Evolutionary conservation across 768 basidiomycete genomes (phyloP).

Genomic region (Strobilomyces echinocephalus): DNA sequence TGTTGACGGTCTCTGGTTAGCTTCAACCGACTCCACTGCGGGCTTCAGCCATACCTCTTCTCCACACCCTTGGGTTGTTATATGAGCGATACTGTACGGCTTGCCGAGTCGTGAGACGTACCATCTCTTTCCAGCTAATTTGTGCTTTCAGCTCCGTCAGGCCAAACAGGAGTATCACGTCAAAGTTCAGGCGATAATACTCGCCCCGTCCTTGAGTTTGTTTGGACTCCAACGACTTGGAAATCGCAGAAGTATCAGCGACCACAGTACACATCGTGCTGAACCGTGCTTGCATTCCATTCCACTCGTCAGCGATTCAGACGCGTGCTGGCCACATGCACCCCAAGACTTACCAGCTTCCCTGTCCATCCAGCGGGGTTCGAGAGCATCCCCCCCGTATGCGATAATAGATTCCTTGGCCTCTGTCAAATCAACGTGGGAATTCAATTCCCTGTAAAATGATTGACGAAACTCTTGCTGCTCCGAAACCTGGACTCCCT

Average conservation of each 20-base stretch:
- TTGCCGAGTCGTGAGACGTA: no score
- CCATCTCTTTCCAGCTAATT: slow-evolving; percentile 37
- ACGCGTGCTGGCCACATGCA: no score
- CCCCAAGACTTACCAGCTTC: slow-evolving; percentile 8
- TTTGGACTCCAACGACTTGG: background rate
- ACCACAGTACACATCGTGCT: slow-evolving; percentile 9
- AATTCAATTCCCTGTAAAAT: background rate
- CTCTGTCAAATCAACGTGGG: background rate
- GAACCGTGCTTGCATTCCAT: slow-evolving; percentile 2
- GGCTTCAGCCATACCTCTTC: no score
- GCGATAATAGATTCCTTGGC: slow-evolving; percentile 6
- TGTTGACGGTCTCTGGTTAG: background rate
- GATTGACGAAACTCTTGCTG: slow-evolving; percentile 17
- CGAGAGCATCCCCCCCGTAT: slow-evolving; percentile 8
- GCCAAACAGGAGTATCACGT: slow-evolving; percentile 39
- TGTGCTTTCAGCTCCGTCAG: slow-evolving; percentile 43
- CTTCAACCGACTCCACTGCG: no score
- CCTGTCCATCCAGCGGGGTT: slow-evolving; percentile 13
- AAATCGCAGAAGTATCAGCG: slow-evolving; percentile 8
- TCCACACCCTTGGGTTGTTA: no score
- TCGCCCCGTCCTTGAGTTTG: background rate
- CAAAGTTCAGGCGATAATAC: slow-evolving; percentile 22
- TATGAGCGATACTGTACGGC: no score
- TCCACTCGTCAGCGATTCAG: background rate
- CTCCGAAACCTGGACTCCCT: slow-evolving; percentile 19